phyloP scores from a whole-genome alignment of 495 filamentous ascomycete genomes.

The Haplographium delicatum region DNA sequence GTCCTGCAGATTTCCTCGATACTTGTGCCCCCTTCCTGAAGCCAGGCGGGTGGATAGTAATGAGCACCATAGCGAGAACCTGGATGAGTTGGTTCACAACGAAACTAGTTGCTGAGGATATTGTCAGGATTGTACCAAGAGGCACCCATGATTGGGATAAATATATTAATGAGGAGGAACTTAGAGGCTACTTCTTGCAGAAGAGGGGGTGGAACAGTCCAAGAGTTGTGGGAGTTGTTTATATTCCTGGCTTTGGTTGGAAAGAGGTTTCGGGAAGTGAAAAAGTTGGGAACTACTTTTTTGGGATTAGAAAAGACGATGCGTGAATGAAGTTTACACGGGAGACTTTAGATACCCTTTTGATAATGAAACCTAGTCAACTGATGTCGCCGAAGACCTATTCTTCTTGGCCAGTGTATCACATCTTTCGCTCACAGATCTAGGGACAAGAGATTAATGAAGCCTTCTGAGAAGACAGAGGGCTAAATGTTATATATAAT shows the following conservation, averaged over 20 bases:
- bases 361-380: too few relatives aligned
- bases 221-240: slow-evolving; percentile 76
- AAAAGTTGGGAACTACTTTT: slow-evolving; percentile 94
- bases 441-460: too few relatives aligned
- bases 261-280: slow-evolving; percentile 77
- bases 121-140: slow-evolving; percentile 78
- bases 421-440: too few relatives aligned
- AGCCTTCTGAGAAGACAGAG: too few relatives aligned
- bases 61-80: slow-evolving; percentile 86
- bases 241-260: slow-evolving; percentile 90
- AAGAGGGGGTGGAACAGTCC: slow-evolving; percentile 49
- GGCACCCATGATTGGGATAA: slow-evolving; percentile 96
- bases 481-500: too few relatives aligned
- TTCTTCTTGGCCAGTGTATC: too few relatives aligned
- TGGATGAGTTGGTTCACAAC: slow-evolving; percentile 85
- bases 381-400: too few relatives aligned
- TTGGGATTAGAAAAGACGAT: slow-evolving; percentile 65
- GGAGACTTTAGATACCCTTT: not conserved
- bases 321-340: not conserved
- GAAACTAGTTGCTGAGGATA: slow-evolving; percentile 85
- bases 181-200: slow-evolving; percentile 52
- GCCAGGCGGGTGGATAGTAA: slow-evolving; percentile 88
- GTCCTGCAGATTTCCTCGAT: slow-evolving; percentile 64
- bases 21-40: slow-evolving; percentile 64
- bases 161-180: slow-evolving; percentile 83